Evolutionary conservation across 257 asterid species (phyloP), one percentile per base, ranked within the genome.

Genomic region (Orobanche coerulescens): DNA sequence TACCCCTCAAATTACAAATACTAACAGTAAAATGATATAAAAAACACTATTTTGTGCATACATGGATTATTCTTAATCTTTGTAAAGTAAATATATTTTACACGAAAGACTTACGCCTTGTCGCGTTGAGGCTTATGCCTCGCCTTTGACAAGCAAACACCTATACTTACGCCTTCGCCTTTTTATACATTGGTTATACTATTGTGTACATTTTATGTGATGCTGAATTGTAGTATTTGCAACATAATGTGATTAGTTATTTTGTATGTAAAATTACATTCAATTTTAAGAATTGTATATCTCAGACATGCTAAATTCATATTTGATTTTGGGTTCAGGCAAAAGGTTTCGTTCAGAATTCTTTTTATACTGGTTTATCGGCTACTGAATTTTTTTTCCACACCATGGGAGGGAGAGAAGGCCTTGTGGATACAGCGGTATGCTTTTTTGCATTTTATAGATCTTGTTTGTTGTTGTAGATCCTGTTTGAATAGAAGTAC

Each of bases 321-420:
- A 24, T 61, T 74, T 8, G 8, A 51, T 48, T 37, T 30, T 59
- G 42, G 39, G 9, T 76, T 74, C 88, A 92, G 98, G 98, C 98
- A 37, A 92, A 88, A 66, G 98, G 98, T 12, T 92, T 92, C 31
- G 98, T 88, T 62, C 93, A 90, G 69, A 90, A 89, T 79, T 92
- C 98, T 58, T 92, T 92, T 78, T 92, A 86, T 54, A 80, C 89
- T 50, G 98, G 98, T 62, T 71, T 92, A 70, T 79, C 84, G 20
- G 94, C 96, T 10, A 86, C 96, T 15, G 98, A 92, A 67, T 88
- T 88, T 77, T 92, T 92, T 79, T 92, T 92, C 77, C 98, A 92
- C 81, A 92, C 98, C 68, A 92, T 92, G 98, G 96, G 89, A 16
- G 98, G 98, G 57, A 81, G 98, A 81, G 98, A 92, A 84, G 98